Evolutionary conservation across 371 early-diverging fungal species (phyloP).

Genomic region (Mortierella sp.): DNA sequence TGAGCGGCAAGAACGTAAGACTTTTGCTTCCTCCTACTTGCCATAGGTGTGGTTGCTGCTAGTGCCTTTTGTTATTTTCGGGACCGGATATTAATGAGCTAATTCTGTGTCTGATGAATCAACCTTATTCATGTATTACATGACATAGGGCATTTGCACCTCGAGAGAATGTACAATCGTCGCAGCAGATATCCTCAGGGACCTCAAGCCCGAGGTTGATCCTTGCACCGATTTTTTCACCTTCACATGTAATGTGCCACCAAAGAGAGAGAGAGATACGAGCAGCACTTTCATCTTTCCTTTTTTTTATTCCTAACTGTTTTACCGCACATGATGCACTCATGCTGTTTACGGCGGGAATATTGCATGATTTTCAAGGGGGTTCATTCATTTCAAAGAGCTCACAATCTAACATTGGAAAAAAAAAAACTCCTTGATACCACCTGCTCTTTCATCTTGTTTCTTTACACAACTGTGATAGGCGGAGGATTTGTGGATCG

Average conservation of each 20-base stretch:
- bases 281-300: background rate
- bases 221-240: constrained; percentile 73
- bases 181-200: constrained; percentile 70
- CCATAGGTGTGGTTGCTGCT: background rate
- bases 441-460: background rate
- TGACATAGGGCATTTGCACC: constrained; percentile 50
- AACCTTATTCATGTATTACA: constrained; percentile 12
- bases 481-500: constrained; percentile 60
- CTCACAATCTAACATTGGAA: constrained; percentile 8
- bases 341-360: background rate
- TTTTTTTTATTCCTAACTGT: background rate
- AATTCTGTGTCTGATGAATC: background rate
- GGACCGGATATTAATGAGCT: background rate
- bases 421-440: background rate
- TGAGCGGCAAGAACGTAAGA: constrained; percentile 46
- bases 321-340: background rate
- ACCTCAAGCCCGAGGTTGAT: constrained; percentile 64
- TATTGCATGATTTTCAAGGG: constrained; percentile 7
- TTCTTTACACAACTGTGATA: constrained; percentile 6
- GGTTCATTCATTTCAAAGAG: background rate
- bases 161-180: constrained; percentile 74
- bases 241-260: constrained; percentile 64
- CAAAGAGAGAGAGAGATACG: too few relatives aligned
- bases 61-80: background rate
- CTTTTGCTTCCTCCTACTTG: background rate